A percentile compares a stretch with the other conserved stretches of the same genome.
Evolutionary conservation across 2,329 filamentous ascomycete genomes (phyloP).

Genomic region (Aspergillus puulaauensis): DNA sequence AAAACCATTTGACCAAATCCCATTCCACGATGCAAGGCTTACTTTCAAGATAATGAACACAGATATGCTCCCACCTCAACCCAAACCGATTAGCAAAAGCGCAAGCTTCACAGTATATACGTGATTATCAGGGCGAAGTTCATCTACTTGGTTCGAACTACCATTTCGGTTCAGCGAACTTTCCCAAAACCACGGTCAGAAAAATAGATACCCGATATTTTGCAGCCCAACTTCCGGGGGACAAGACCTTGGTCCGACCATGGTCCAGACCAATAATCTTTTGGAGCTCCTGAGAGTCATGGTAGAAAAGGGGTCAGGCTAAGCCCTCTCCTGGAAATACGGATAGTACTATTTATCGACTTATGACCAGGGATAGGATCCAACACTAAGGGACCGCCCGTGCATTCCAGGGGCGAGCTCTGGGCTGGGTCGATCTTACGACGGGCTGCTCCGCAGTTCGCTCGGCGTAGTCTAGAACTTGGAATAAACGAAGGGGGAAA

Average conservation of each 20-base stretch:
- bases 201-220: not conserved
- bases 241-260: not conserved
- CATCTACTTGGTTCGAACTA: not conserved
- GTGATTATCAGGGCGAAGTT: not conserved
- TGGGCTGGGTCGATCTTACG: not conserved
- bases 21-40: too few species aligned
- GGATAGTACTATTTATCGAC: not conserved
- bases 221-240: not conserved
- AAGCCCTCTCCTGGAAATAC: not conserved
- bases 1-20: too few species aligned
- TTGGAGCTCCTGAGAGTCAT: too few species aligned
- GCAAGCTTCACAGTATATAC: not conserved
- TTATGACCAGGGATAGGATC: not conserved
- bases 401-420: not conserved
- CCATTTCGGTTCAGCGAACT: not conserved
- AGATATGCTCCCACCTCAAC: too few species aligned
- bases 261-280: too few species aligned
- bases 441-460: not conserved
- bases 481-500: not conserved
- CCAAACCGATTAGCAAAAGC: not conserved
- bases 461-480: not conserved
- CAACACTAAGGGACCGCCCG: not conserved
- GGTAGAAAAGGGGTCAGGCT: not conserved
- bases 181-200: not conserved
- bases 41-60: too few species aligned